These are phyloP conservation scores for Aspergillus neoniger DNA, from an alignment of 2,329 filamentous ascomycete species.

Conservation along the genomic window DNA sequence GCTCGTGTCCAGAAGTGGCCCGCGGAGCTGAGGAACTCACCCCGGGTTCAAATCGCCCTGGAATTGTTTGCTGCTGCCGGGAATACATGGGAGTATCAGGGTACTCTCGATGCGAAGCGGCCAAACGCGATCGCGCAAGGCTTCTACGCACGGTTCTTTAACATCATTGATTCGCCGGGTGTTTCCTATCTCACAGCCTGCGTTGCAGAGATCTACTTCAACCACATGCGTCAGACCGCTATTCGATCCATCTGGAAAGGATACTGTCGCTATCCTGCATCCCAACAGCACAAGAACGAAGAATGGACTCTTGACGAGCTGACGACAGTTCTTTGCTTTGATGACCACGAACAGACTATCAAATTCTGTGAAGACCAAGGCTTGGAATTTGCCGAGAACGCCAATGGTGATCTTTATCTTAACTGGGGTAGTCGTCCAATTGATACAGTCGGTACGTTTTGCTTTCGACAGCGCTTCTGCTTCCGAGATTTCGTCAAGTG, in stretches of 20 bases:
- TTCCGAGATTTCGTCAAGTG: constrained; percentile 20
- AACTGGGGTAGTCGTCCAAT: constrained; percentile 51
- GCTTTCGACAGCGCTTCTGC: constrained; percentile 15
- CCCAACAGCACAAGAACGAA: constrained; percentile 52
- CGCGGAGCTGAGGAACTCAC: constrained; percentile 51
- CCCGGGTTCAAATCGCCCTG: constrained; percentile 58
- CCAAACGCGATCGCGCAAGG: constrained; percentile 58
- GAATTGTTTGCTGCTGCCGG: constrained; percentile 59
- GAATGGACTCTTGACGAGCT: constrained; percentile 60
- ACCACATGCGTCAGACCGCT: constrained; percentile 57
- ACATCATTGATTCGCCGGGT: constrained; percentile 54
- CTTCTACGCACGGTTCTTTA: constrained; percentile 62
- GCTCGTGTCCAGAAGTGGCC: constrained; percentile 61
- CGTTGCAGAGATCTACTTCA: constrained; percentile 65
- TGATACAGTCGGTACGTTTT: constrained; percentile 50
- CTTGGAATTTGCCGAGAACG: constrained; percentile 51
- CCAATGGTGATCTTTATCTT: constrained; percentile 52
- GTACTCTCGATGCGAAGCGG: constrained; percentile 52
- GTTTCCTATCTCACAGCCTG: constrained; percentile 66
- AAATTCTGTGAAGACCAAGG: constrained; percentile 57
- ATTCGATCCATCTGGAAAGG: constrained; percentile 58
- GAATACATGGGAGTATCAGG: constrained; percentile 55
- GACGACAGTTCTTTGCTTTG: constrained; percentile 56
- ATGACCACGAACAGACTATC: constrained; percentile 55
- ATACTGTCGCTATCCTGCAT: constrained; percentile 51